phyloP scores from a whole-genome alignment of 306 rosid genomes.

The Benincasa hispida region DNA sequence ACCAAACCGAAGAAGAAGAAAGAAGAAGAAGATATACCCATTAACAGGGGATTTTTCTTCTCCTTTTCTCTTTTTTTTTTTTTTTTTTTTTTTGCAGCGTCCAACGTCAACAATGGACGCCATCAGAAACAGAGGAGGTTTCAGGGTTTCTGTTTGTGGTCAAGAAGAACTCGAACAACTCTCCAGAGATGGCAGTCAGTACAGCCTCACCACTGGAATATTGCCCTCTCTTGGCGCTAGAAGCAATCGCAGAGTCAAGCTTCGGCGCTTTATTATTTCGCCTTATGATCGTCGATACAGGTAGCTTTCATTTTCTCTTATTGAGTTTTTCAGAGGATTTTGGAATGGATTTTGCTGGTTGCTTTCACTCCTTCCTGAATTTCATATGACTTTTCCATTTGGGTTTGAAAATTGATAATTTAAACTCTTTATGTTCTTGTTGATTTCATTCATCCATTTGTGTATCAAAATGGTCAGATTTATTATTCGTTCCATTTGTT shows the following conservation, averaged over 20 bases:
- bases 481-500: not conserved
- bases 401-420: not conserved
- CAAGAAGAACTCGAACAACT: slow-evolving; percentile 45
- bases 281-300: slow-evolving; percentile 83
- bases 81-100: not conserved
- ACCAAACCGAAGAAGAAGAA: not conserved
- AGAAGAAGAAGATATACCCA: not conserved
- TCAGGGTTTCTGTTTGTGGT: slow-evolving; percentile 33
- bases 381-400: not conserved
- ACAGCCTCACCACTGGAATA: slow-evolving; percentile 61
- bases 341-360: not conserved
- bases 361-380: not conserved
- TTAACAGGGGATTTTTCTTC: not conserved
- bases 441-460: too few relatives aligned
- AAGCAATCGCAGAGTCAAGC: slow-evolving; percentile 45
- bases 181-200: slow-evolving; percentile 76
- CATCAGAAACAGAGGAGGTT: slow-evolving; percentile 12
- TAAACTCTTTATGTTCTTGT: not conserved
- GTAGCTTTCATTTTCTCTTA: slow-evolving; percentile 8
- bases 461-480: not conserved
- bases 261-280: slow-evolving; percentile 27
- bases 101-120: slow-evolving; percentile 13
- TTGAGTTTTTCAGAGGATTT: not conserved
- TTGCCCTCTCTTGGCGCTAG: slow-evolving; percentile 79
- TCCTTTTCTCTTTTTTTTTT: not conserved